These are phyloP conservation scores for Gamsiella multidivaricata DNA, from an alignment of 192 early-diverging fungal species.

Conservation along the genomic window DNA sequence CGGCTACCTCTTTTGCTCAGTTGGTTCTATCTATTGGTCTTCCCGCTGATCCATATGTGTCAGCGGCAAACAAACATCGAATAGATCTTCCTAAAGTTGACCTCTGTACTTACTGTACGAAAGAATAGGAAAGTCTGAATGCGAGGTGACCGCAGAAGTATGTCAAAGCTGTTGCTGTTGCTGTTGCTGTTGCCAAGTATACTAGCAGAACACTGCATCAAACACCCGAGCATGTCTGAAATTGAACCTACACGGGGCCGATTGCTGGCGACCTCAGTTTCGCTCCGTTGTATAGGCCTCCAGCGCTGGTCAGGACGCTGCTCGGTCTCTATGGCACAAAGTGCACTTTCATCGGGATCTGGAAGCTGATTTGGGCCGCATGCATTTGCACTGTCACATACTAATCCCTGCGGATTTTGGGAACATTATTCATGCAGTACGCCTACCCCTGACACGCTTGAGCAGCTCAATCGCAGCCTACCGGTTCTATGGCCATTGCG, in stretches of 20 bases:
- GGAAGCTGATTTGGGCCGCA: constrained; percentile 67
- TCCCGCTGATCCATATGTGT: constrained; percentile 27
- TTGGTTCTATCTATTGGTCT: constrained; percentile 39
- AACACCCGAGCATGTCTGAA: no score
- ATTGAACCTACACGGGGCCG: no score
- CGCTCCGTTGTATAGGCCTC: constrained; percentile 5
- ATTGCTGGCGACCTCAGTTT: background rate
- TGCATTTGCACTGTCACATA: constrained; percentile 70
- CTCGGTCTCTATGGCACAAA: constrained; percentile 34
- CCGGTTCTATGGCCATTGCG: constrained; percentile 40
- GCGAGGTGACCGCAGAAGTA: constrained; percentile 22
- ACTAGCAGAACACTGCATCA: background rate
- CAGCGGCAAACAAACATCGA: constrained; percentile 20
- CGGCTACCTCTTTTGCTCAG: constrained; percentile 32
- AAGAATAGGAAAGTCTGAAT: constrained; percentile 34
- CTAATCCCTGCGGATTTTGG: constrained; percentile 56
- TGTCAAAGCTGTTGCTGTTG: constrained; percentile 5
- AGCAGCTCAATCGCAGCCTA: constrained; percentile 40
- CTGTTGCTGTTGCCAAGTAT: background rate
- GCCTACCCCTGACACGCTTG: constrained; percentile 57
- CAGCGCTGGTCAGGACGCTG: constrained; percentile 22
- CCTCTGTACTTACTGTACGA: constrained; percentile 12
- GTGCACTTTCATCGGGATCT: constrained; percentile 63
- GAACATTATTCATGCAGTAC: constrained; percentile 63
- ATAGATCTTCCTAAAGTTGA: constrained; percentile 20